phyloP scores from a whole-genome alignment of 495 filamentous ascomycete genomes.

The Daldinia caldariorum region DNA sequence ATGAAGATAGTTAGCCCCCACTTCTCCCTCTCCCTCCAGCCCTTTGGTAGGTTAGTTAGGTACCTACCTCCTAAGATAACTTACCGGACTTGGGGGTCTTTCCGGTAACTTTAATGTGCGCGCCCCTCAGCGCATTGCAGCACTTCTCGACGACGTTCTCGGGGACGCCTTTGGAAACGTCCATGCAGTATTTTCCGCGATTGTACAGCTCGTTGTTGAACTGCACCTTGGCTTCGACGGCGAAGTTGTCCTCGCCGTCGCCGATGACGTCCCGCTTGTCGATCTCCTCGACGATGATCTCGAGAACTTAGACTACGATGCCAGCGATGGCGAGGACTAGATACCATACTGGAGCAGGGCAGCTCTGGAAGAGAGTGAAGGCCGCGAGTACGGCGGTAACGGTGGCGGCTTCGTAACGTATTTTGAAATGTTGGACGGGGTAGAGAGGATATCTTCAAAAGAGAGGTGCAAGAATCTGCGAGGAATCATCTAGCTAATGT shows the following conservation, averaged over 20 bases:
- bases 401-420: slow-evolving; percentile 1
- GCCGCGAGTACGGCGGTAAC: neutral
- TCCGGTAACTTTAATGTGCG: slow-evolving; percentile 9
- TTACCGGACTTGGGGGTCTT: neutral
- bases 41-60: too few relatives aligned
- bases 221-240: neutral
- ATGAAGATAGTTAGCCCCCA: neutral
- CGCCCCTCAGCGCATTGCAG: slow-evolving; percentile 9
- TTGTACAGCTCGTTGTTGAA: neutral
- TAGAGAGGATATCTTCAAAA: neutral
- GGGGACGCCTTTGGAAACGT: slow-evolving; percentile 4
- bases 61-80: too few relatives aligned
- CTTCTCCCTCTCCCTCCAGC: neutral
- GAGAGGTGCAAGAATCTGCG: too few relatives aligned
- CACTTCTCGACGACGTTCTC: slow-evolving; percentile 17
- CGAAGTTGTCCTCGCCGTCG: neutral
- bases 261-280: neutral
- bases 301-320: neutral
- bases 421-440: neutral
- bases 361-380: slow-evolving; percentile 8
- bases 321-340: neutral
- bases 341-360: neutral
- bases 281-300: neutral
- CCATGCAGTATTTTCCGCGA: slow-evolving; percentile 9
- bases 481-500: neutral